These are phyloP conservation scores for Angomonas deanei DNA, from an alignment of 208 protist species.

Conservation along the genomic window DNA sequence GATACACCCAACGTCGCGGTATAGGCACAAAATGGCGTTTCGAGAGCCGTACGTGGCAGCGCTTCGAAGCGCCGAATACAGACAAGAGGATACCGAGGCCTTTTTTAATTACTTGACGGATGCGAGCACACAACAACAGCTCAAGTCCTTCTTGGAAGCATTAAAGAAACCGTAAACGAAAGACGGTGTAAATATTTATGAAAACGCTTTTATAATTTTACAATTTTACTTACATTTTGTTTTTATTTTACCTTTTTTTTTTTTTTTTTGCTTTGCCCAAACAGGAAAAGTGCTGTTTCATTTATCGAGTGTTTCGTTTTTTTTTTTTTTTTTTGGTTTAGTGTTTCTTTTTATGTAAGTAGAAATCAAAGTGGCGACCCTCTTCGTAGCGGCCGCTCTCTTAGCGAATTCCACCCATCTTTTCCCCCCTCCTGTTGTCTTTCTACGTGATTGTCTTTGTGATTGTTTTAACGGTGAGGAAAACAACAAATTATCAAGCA, in stretches of 20 bases:
- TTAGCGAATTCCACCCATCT: too few relatives aligned
- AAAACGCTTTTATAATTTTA: too few relatives aligned
- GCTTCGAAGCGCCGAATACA: slow-evolving; percentile 57
- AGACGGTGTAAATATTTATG: background rate
- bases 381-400: too few relatives aligned
- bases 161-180: slow-evolving; percentile 22
- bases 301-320: too few relatives aligned
- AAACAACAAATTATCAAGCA: background rate
- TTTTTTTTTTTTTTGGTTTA: too few relatives aligned
- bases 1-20: slow-evolving; percentile 57
- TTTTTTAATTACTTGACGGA: slow-evolving; percentile 49
- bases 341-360: too few relatives aligned
- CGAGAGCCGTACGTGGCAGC: slow-evolving; percentile 59
- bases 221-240: too few relatives aligned
- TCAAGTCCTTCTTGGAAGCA: slow-evolving; percentile 43
- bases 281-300: too few relatives aligned
- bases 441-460: background rate
- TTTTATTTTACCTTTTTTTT: too few relatives aligned
- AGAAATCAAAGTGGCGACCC: too few relatives aligned
- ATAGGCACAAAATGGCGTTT: slow-evolving; percentile 72
- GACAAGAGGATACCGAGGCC: slow-evolving; percentile 74
- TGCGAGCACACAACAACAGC: slow-evolving; percentile 55
- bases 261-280: too few relatives aligned
- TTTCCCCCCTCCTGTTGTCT: too few relatives aligned
- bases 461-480: background rate